Percentiles rank a stretch among this genome's conserved stretches.
Conservation (phyloP, 108 stramenopile genomes). For the Cyclotella cryptica region DNA sequence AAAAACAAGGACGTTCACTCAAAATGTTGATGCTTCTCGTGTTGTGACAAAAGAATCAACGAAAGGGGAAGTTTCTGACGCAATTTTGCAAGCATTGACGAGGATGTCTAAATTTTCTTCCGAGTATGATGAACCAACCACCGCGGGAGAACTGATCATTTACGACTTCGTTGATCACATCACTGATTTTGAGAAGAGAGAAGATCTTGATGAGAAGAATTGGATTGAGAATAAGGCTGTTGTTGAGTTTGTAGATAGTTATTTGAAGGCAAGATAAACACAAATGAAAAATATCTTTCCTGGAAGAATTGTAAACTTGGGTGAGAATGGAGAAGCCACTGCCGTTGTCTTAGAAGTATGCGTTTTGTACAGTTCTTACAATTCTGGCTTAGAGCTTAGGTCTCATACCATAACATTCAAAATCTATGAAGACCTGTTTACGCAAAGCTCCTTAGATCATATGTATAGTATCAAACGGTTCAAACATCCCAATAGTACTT, state of each 20-base stretch:
- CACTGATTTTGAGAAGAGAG: conserved; percentile 13
- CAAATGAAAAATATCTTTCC: not conserved
- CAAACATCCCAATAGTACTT: no score
- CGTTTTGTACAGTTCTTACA: no score
- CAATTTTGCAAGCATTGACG: not conserved
- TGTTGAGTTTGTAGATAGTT: conserved; percentile 4
- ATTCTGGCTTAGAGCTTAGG: no score
- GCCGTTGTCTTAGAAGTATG: no score
- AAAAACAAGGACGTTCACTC: conserved; percentile 15
- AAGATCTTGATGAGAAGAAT: conserved; percentile 20
- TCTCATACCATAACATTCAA: no score
- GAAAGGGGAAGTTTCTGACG: not conserved
- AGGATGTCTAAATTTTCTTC: not conserved
- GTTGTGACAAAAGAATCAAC: not conserved
- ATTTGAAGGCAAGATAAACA: not conserved
- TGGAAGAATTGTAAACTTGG: not conserved
- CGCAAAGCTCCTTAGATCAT: no score
- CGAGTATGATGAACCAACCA: not conserved
- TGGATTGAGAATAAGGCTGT: conserved; percentile 44
- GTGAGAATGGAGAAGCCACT: no score
- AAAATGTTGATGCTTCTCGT: conserved; percentile 18
- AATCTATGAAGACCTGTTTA: no score
- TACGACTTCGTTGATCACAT: conserved; percentile 51
- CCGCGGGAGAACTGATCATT: conserved; percentile 6
- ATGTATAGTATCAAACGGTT: no score